Conservation (phyloP, 768 basidiomycete species). For the Calocybe cyanea region DNA sequence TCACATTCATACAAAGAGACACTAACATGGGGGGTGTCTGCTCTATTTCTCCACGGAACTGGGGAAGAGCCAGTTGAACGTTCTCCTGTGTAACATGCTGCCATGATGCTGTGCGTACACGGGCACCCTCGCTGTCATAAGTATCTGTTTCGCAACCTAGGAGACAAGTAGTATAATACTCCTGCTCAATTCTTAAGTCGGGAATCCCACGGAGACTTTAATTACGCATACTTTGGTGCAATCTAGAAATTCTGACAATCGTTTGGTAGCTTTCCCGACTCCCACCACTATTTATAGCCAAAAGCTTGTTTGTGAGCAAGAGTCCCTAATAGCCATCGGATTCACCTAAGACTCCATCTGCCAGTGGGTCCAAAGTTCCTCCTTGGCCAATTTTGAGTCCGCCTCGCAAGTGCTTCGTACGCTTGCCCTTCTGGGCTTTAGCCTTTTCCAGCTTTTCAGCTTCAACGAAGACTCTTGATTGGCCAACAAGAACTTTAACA, state of each 20-base stretch:
- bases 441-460: constrained; percentile 51
- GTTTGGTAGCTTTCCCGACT: constrained; percentile 87
- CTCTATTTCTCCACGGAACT: constrained; percentile 82
- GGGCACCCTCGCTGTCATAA: constrained; percentile 87
- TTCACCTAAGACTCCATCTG: constrained; percentile 90
- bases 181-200: constrained; percentile 40
- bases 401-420: constrained; percentile 42
- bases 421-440: constrained; percentile 43
- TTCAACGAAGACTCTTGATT: constrained; percentile 76
- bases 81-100: constrained; percentile 76
- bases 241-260: constrained; percentile 74
- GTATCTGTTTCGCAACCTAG: constrained; percentile 94
- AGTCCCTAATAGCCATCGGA: background rate
- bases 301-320: constrained; percentile 5
- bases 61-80: constrained; percentile 63
- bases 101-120: constrained; percentile 76
- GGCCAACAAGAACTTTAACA: constrained; percentile 73
- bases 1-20: constrained; percentile 8
- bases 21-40: constrained; percentile 90
- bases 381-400: constrained; percentile 86
- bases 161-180: constrained; percentile 87
- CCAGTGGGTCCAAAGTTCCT: constrained; percentile 94
- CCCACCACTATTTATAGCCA: constrained; percentile 65
- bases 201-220: background rate
- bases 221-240: constrained; percentile 70